phyloP scores from a whole-genome alignment of 306 rosid genomes.

The apple (Malus domestica) region ASM211411v1 NC_041803.1:20058501-20059000 shows the following conservation, averaged over 20 bases:
- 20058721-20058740: background rate
- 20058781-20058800: conserved; percentile 32
- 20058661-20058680: conserved; percentile 23
- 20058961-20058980: background rate
- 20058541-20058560: conserved; percentile 40
- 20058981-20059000: conserved; percentile 3
- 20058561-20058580: conserved; percentile 67
- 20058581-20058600: conserved; percentile 56
- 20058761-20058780: background rate
- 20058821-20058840: conserved; percentile 1
- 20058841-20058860: conserved; percentile 14
- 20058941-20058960: background rate
- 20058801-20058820: conserved; percentile 23
- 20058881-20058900: background rate
- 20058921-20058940: background rate
- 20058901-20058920: background rate
- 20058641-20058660: conserved; percentile 70
- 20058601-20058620: conserved; percentile 92
- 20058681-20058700: background rate
- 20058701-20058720: background rate
- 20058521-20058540: conserved; percentile 64
- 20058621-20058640: conserved; percentile 65
- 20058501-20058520: conserved; percentile 87
- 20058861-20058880: background rate
- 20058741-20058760: background rate